Evolutionary conservation across 2,329 filamentous ascomycete genomes (phyloP).

Genomic region (Pseudogymnoascus sp.): DNA sequence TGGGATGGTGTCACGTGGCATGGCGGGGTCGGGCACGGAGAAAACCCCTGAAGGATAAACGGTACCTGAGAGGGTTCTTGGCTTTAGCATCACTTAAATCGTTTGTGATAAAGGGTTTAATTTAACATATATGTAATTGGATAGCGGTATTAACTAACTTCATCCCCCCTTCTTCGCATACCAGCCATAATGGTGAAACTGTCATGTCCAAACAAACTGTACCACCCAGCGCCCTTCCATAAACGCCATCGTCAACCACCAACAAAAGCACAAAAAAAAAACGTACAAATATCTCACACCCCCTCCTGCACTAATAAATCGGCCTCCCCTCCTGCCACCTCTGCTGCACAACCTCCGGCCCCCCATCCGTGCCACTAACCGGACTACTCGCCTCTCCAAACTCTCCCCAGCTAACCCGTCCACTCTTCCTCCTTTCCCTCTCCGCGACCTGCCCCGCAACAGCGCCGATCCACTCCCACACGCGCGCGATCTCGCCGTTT

Average conservation of each 20-base stretch:
- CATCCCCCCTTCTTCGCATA: not conserved
- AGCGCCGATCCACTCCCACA: conserved; percentile 66
- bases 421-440: conserved; percentile 42
- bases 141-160: not conserved
- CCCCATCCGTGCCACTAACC: conserved; percentile 24
- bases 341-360: conserved; percentile 21
- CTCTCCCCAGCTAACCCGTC: conserved; percentile 36
- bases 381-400: conserved; percentile 25
- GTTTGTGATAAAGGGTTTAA: not conserved
- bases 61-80: not conserved
- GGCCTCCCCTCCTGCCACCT: conserved; percentile 30
- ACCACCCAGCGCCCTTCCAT: not conserved
- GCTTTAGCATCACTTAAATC: not conserved
- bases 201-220: not conserved
- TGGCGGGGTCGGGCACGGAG: not conserved
- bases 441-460: conserved; percentile 32
- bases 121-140: not conserved
- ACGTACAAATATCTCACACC: not conserved
- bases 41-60: not conserved
- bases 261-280: not conserved
- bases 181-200: not conserved
- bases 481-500: conserved; percentile 59
- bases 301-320: conserved; percentile 27
- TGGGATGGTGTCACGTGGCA: not conserved
- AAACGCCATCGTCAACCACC: not conserved